These are phyloP conservation scores for Starmerella sirachaensis DNA, from an alignment of 805 yeast genomes.

Conservation along the genomic window DNA sequence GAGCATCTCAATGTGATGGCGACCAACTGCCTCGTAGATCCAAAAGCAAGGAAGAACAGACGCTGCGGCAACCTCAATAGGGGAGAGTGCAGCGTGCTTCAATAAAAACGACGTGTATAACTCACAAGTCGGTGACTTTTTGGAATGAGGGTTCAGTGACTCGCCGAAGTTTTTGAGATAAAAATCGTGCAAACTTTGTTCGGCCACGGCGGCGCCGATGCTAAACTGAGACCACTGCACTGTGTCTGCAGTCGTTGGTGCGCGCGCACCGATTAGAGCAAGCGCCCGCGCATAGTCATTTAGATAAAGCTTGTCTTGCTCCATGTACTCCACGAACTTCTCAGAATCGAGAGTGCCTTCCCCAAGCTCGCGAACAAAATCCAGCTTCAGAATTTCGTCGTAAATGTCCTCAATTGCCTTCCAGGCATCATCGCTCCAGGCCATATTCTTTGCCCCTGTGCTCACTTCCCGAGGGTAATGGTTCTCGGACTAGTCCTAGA, in stretches of 20 bases:
- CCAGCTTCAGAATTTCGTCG: slow-evolving; percentile 11
- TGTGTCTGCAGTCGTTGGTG: slow-evolving; percentile 6
- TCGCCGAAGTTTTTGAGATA: slow-evolving; percentile 4
- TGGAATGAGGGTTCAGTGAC: too few relatives aligned
- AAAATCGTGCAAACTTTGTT: slow-evolving; percentile 15
- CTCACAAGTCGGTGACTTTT: slow-evolving; percentile 18
- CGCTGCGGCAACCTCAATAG: slow-evolving; percentile 20
- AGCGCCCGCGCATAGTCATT: slow-evolving; percentile 18
- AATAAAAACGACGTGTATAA: slow-evolving; percentile 18
- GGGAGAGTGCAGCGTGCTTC: slow-evolving; percentile 13
- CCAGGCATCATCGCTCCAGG: slow-evolving; percentile 21
- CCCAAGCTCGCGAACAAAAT: slow-evolving; percentile 15
- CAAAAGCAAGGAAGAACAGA: slow-evolving; percentile 23
- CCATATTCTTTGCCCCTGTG: slow-evolving; percentile 10
- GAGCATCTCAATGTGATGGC: slow-evolving; percentile 50
- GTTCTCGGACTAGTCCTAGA: too few relatives aligned
- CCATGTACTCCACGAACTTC: slow-evolving; percentile 15
- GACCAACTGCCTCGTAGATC: slow-evolving; percentile 28
- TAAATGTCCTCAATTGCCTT: slow-evolving; percentile 13
- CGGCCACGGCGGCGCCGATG: slow-evolving; percentile 16
- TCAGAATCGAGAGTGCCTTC: slow-evolving; percentile 14
- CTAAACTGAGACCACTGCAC: slow-evolving; percentile 10
- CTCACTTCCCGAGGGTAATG: too few relatives aligned
- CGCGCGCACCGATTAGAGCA: slow-evolving; percentile 14
- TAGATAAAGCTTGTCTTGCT: slow-evolving; percentile 20